Percentiles rank a stretch among this genome's conserved stretches.
phyloP scores from a whole-genome alignment of 1,139 yeast genomes.

The Kodamaea arcana region DNA sequence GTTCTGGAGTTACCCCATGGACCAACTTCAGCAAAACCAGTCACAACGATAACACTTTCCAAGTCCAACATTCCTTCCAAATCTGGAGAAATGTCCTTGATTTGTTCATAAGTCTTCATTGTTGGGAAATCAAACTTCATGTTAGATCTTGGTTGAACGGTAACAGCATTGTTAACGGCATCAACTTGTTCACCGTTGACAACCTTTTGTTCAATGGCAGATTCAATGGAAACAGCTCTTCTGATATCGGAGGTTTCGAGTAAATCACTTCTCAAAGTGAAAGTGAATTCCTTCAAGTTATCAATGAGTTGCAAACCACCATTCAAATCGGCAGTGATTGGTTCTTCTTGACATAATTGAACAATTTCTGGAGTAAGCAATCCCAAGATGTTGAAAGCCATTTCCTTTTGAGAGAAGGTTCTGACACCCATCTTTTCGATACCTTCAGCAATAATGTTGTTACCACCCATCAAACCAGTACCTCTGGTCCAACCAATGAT shows the following conservation, averaged over 20 bases:
- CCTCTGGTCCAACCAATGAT: conserved; percentile 99
- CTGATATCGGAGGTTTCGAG: conserved; percentile 86
- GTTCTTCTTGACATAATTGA: conserved; percentile 85
- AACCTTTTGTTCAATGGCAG: conserved; percentile 88
- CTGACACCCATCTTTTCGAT: conserved; percentile 94
- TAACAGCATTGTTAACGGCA: conserved; percentile 72
- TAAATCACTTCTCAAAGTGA: conserved; percentile 75
- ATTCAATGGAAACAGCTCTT: conserved; percentile 92
- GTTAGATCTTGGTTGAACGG: conserved; percentile 88
- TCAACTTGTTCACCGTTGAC: conserved; percentile 90
- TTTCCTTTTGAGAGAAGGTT: conserved; percentile 96
- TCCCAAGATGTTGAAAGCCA: conserved; percentile 98
- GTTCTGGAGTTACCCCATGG: conserved; percentile 99
- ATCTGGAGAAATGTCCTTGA: conserved; percentile 67
- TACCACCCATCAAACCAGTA: conserved; percentile 96
- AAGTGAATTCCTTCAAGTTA: conserved; percentile 85
- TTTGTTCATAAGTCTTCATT: conserved; percentile 69
- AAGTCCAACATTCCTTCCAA: conserved; percentile 90
- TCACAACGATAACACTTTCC: conserved; percentile 86
- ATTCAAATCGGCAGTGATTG: conserved; percentile 95
- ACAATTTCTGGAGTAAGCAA: conserved; percentile 83
- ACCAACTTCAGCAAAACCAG: conserved; percentile 97
- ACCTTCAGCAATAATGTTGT: conserved; percentile 96
- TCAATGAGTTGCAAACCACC: conserved; percentile 96
- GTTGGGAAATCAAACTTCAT: conserved; percentile 91